These are phyloP conservation scores for Ophiosphaerella herpotricha DNA, from an alignment of 2,329 filamentous ascomycete genomes.

Conservation along the genomic window DNA sequence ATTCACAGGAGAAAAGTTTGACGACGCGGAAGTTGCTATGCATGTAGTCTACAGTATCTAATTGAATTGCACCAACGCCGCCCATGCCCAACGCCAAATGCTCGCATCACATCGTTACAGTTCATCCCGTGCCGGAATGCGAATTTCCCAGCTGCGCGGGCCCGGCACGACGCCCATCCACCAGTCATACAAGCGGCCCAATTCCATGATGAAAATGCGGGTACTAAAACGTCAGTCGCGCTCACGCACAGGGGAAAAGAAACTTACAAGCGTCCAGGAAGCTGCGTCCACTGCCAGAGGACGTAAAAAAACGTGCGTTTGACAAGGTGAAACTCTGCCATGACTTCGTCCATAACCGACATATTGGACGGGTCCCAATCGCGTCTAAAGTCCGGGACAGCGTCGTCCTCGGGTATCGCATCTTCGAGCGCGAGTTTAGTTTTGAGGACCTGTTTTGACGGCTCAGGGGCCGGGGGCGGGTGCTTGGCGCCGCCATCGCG, in stretches of 20 bases:
- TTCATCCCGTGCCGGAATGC: conserved; percentile 36
- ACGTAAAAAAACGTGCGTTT: conserved; percentile 68
- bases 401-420: conserved; percentile 39
- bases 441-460: conserved; percentile 37
- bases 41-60: neutral
- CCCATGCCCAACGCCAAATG: no score
- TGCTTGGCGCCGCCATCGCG: conserved; percentile 36
- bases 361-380: conserved; percentile 49
- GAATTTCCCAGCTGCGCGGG: conserved; percentile 61
- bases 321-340: conserved; percentile 67
- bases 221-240: conserved; percentile 44
- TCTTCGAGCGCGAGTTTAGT: conserved; percentile 34
- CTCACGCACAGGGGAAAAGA: neutral
- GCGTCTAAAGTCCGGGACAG: conserved; percentile 48
- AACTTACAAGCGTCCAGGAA: conserved; percentile 74
- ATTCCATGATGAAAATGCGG: conserved; percentile 59
- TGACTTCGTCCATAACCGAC: conserved; percentile 62
- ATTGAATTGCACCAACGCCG: no score
- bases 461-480: conserved; percentile 19
- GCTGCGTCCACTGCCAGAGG: conserved; percentile 68
- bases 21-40: conserved; percentile 14
- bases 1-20: no score
- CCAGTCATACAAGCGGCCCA: conserved; percentile 61
- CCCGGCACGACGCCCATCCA: conserved; percentile 67
- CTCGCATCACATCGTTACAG: conserved; percentile 14